Percentiles rank a stretch among this genome's conserved stretches.
These are phyloP conservation scores for Aspergillus ibericus DNA, from an alignment of 2,329 filamentous ascomycete genomes.

Conservation along the genomic window DNA sequence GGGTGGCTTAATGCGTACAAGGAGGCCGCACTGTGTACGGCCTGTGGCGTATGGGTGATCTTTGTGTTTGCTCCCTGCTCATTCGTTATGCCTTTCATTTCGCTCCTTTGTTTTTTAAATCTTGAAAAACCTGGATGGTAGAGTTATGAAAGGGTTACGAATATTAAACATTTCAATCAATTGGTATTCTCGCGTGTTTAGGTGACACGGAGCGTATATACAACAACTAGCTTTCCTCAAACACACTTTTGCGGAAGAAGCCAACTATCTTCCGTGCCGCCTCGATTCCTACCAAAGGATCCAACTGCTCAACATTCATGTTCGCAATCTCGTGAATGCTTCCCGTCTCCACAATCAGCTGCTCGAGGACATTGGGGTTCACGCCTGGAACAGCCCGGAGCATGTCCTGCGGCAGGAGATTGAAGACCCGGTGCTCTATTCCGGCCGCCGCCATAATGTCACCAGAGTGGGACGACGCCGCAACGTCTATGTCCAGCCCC, in stretches of 20 bases:
- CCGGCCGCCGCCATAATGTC: slow-evolving; percentile 58
- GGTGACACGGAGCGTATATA: slow-evolving; percentile 16
- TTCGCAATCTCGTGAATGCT: slow-evolving; percentile 83
- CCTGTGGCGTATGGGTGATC: slow-evolving; percentile 26
- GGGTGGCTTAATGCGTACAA: slow-evolving; percentile 30
- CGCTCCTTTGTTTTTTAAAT: slow-evolving; percentile 24
- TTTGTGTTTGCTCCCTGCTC: slow-evolving; percentile 29
- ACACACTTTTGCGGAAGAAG: slow-evolving; percentile 74
- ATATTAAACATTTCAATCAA: slow-evolving; percentile 26
- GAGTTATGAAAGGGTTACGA: slow-evolving; percentile 36
- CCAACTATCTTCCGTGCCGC: slow-evolving; percentile 71
- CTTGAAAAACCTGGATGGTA: slow-evolving; percentile 30
- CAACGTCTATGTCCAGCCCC: slow-evolving; percentile 65
- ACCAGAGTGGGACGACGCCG: slow-evolving; percentile 34
- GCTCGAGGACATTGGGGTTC: slow-evolving; percentile 72
- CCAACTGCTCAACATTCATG: slow-evolving; percentile 72
- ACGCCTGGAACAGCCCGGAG: slow-evolving; percentile 80
- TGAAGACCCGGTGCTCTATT: slow-evolving; percentile 66
- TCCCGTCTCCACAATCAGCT: slow-evolving; percentile 69
- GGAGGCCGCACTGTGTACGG: slow-evolving; percentile 28
- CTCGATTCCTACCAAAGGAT: slow-evolving; percentile 73
- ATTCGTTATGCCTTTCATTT: slow-evolving; percentile 24
- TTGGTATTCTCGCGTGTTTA: neutral
- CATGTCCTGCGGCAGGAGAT: slow-evolving; percentile 87
- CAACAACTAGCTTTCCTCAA: slow-evolving; percentile 40